These are phyloP conservation scores for Plenodomus biglobosus DNA, from an alignment of 2,329 filamentous ascomycete genomes.

Conservation along the genomic window DNA sequence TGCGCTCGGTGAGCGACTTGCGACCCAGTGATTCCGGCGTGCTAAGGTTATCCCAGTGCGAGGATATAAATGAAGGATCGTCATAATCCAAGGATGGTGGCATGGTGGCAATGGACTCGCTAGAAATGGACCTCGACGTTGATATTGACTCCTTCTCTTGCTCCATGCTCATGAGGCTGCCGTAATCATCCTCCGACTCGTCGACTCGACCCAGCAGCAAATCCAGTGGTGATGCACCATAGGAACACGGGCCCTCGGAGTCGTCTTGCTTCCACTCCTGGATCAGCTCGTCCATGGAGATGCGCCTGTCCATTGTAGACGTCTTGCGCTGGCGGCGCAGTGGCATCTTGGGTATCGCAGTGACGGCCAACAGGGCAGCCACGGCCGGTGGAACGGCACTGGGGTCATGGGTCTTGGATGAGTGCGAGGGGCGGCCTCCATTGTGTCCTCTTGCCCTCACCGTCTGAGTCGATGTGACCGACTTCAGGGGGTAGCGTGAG, in stretches of 20 bases:
- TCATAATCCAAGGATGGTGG: conserved; percentile 49
- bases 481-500: conserved; percentile 35
- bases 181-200: conserved; percentile 45
- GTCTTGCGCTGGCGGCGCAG: conserved; percentile 43
- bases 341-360: conserved; percentile 58
- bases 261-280: conserved; percentile 57
- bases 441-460: conserved; percentile 37
- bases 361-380: conserved; percentile 60
- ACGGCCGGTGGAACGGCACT: conserved; percentile 57
- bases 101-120: conserved; percentile 58
- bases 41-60: conserved; percentile 43
- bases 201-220: conserved; percentile 59
- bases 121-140: conserved; percentile 55
- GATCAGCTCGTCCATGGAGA: conserved; percentile 61
- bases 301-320: conserved; percentile 46
- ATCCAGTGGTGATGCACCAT: conserved; percentile 54
- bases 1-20: conserved; percentile 41
- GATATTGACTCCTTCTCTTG: conserved; percentile 43
- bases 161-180: conserved; percentile 49
- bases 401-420: conserved; percentile 42
- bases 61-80: conserved; percentile 49
- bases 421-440: conserved; percentile 30
- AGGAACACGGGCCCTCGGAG: conserved; percentile 40
- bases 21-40: conserved; percentile 38
- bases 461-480: conserved; percentile 34